Conservation (phyloP, 805 yeast genomes). For the Scheffersomyces stipitis region DNA sequence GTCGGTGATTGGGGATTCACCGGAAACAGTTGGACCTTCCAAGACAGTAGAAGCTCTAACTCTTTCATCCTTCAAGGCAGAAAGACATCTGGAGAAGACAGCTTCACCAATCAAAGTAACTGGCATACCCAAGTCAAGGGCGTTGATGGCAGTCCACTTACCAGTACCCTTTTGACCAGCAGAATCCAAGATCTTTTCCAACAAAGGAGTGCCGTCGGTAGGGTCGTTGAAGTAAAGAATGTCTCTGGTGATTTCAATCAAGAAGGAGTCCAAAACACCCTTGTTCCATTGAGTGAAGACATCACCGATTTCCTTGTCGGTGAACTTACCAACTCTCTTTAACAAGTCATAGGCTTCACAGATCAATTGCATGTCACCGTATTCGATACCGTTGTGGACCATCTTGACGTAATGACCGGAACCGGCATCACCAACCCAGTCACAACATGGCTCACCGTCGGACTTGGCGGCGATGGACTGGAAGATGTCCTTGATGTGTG, state of each 20-base stretch:
- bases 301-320: conserved; percentile 89
- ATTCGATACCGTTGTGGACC: conserved; percentile 99
- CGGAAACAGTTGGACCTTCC: conserved; percentile 73
- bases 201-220: conserved; percentile 85
- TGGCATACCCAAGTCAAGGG: conserved; percentile 97
- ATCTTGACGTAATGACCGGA: conserved; percentile 98
- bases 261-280: conserved; percentile 96
- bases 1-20: conserved; percentile 64
- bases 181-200: conserved; percentile 93
- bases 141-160: conserved; percentile 99
- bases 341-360: conserved; percentile 96
- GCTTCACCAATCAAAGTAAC: conserved; percentile 98
- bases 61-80: conserved; percentile 92
- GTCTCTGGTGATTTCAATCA: conserved; percentile 95
- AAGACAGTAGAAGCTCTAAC: conserved; percentile 75
- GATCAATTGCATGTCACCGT: conserved; percentile 99
- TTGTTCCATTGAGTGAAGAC: conserved; percentile 93
- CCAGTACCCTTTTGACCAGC: conserved; percentile 99
- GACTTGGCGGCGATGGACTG: conserved; percentile 94
- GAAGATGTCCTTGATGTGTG: conserved; percentile 94
- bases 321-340: conserved; percentile 90
- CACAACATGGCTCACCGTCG: conserved; percentile 99
- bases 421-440: conserved; percentile 99
- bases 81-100: conserved; percentile 92
- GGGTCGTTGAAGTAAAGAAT: conserved; percentile 84